Evolutionary conservation across 257 asterid species (phyloP), one percentile per base, ranked within the genome.

Genomic region (Penstemon eatonii): DNA sequence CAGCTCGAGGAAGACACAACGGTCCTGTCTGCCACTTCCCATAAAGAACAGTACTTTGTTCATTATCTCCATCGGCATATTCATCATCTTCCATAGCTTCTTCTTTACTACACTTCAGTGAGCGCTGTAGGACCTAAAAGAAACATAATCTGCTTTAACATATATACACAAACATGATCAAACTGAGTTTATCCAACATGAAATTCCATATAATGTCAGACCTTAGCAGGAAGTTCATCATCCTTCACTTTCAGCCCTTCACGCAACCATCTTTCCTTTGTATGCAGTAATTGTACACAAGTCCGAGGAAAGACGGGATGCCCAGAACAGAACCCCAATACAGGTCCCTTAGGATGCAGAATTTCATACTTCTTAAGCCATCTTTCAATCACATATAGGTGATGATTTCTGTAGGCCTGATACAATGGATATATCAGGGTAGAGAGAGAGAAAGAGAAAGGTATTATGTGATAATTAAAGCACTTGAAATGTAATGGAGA

Each of bases 11-110:
- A 78, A 94, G 96, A 69, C 68, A 73, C 44, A 94, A 78, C 5
- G 92, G 89, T 79, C 81, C 92, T 1, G 96, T 94, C 80, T 94
- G 99, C 99, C 97, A 94, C 86, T 85, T 85, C 56, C 97, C 99
- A 68, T 80, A 94, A 69, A 94, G 91, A 67, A 73, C 56, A 4
- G 83, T 67, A 66, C 59, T 82, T 70, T 75, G 81, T 77, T 80
- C 83, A 65, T 64, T 63, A 64, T 76, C 79, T 42, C 68, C 90
- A 41, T 72, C 89, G 52, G 63, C 71, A 59, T 10, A 45, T 68
- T 79, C 82, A 71, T 81, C 82, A 54, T 86, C 91, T 56, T 83
- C 86, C 69, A 10, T 80, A 63, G 63, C 76, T 69, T 67, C 81
- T 73, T 68, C 86, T 81, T 84, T 88, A 52, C 75, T 67, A 54